A percentile compares a stretch with the other conserved stretches of the same genome.
Evolutionary conservation across 2,329 filamentous ascomycete species (phyloP).

Genomic region (Juglanconis juglandina): DNA sequence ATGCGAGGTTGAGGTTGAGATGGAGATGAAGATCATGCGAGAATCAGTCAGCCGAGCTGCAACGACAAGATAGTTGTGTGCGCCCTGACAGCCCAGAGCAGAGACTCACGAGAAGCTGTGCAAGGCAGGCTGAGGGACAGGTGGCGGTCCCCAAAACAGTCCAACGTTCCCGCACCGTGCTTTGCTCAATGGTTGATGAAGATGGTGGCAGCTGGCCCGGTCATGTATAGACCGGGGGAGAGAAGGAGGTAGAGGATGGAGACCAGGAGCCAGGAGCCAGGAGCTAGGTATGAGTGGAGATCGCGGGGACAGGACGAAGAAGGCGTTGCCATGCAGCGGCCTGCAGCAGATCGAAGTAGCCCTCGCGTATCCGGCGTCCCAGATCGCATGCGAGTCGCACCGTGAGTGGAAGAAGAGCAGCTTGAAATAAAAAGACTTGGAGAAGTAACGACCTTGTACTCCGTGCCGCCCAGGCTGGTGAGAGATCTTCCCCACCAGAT

Average conservation of each 20-base stretch:
- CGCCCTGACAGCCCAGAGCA: background rate
- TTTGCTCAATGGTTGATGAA: conserved; percentile 3
- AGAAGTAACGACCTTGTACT: background rate
- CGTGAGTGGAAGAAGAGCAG: conserved; percentile 13
- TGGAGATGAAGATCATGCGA: background rate
- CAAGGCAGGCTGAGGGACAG: conserved; percentile 2
- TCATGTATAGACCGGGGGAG: conserved; percentile 4
- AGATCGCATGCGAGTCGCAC: conserved; percentile 10
- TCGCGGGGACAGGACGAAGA: conserved; percentile 12
- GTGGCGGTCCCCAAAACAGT: conserved; percentile 4
- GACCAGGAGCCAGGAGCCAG: background rate
- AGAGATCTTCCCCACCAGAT: background rate
- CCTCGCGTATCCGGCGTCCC: conserved; percentile 10
- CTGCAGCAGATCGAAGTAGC: conserved; percentile 14
- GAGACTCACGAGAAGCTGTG: background rate
- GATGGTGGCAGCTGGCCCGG: conserved; percentile 11
- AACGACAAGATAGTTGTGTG: background rate
- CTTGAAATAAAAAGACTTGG: conserved; percentile 1
- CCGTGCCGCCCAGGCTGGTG: background rate
- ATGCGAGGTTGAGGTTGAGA: background rate
- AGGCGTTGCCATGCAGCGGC: conserved; percentile 14
- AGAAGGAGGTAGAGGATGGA: conserved; percentile 2
- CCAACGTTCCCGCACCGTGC: conserved; percentile 6
- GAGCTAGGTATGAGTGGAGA: conserved; percentile 12
- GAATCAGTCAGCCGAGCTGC: conserved; percentile 6